Base-by-base conservation (phyloP, 2,329 filamentous ascomycete genomes). In the Pseudogymnoascus sp. region DNA sequence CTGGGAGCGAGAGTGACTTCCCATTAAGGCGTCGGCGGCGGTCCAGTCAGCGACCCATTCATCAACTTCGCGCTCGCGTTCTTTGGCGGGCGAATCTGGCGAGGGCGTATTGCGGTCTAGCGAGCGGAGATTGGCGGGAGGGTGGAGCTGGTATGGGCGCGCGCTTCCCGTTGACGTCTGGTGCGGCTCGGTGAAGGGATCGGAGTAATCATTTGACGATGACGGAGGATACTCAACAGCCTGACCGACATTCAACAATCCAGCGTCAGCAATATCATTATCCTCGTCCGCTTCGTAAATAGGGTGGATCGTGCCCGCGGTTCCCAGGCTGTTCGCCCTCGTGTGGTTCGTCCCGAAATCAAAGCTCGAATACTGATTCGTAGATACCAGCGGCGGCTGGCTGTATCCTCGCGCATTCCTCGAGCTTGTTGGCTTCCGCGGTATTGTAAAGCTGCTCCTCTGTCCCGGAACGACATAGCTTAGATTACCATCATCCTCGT, bases 211-310 rank as follows among this genome's bases (percentile, higher is more conserved):
- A 63, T 21, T 68, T 64, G 50, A 65, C 63, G 64, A 50, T 63
- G 61, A 7, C 62, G 63, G n/a, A 40, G 57, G 57, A 8, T 36
- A 40, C 13, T 60, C 57, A 7, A 36, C 19, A 23, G 36, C 40
- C 15, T 44, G 36, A 21, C 31, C 36, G 31, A 40, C 57, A 38
- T 60, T 40, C 8, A 60, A 6, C 7, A 71, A 67, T 17, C 61
- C 65, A 53, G 60, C 64, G 5, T 65, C 62, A 7, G 57, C 64
- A 3, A 31, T 50, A 9, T 60, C 62, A 38, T 67, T 63, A 26
- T 69, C 70, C 26, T 66, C 60, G 61, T 85, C 82, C 66, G 87
- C 85, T 64, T 87, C 85, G 11, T 86, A 84, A 53, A 88, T 88
- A 0, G 84, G 83, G 69, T 86, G 84, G 26, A 87, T 87, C 23